These are phyloP conservation scores for Dalbergia cochinchinensis DNA, from an alignment of 306 rosid species.

Conservation along the genomic window DNA sequence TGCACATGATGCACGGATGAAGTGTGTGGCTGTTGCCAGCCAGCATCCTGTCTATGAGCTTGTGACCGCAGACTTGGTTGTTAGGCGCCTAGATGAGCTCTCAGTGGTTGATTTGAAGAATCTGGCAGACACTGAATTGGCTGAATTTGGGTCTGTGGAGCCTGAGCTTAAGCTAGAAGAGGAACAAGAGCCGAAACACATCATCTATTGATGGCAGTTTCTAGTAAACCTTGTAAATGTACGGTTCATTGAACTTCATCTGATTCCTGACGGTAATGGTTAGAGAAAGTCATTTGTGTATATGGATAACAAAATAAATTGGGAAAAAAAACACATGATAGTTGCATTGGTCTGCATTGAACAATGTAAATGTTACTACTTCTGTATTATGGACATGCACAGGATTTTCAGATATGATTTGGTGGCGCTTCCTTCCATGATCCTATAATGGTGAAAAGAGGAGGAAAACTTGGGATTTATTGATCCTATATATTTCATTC, in stretches of 20 bases:
- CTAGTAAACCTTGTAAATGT: conserved; percentile 79
- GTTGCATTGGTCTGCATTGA: no score
- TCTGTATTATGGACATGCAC: no score
- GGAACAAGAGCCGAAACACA: conserved; percentile 51
- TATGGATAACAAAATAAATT: conserved; percentile 52
- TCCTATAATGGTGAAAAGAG: no score
- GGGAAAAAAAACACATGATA: no score
- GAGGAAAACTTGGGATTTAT: no score
- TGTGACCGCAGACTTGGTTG: conserved; percentile 93
- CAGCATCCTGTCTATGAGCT: no score
- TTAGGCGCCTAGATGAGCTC: conserved; percentile 81
- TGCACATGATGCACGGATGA: no score
- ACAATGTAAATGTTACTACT: no score
- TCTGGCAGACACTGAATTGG: conserved; percentile 73
- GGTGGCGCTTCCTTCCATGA: no score
- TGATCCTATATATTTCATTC: no score
- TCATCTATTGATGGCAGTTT: conserved; percentile 69
- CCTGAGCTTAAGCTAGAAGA: conserved; percentile 82
- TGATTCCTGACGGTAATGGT: conserved; percentile 70
- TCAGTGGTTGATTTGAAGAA: conserved; percentile 92
- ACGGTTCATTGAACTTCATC: conserved; percentile 64
- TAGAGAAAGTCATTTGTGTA: conserved; percentile 70
- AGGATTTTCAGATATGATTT: no score
- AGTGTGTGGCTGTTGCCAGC: no score
- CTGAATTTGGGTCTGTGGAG: conserved; percentile 73